Evolutionary conservation across 2,329 filamentous ascomycete genomes (phyloP).

Genomic region (Trichophyton schoenleinii): DNA sequence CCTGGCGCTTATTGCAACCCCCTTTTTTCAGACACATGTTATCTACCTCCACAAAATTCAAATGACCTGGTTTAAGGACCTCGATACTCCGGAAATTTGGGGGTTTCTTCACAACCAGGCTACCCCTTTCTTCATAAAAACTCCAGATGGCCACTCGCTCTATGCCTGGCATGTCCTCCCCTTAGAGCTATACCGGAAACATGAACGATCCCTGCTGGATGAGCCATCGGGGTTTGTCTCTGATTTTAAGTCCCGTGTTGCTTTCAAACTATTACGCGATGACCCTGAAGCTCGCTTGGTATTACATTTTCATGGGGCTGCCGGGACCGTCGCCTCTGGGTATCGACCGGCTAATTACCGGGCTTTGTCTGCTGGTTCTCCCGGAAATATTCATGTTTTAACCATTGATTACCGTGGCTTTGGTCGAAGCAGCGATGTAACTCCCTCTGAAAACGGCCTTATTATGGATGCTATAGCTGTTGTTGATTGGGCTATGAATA

Average conservation of each 20-base stretch:
- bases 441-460: constrained; percentile 44
- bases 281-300: constrained; percentile 36
- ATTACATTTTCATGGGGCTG: constrained; percentile 45
- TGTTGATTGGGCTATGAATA: constrained; percentile 42
- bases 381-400: constrained; percentile 44
- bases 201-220: constrained; percentile 29
- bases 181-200: constrained; percentile 33
- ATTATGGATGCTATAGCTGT: constrained; percentile 42
- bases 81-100: constrained; percentile 38
- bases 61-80: constrained; percentile 43
- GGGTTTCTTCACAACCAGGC: constrained; percentile 40
- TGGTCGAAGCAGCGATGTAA: constrained; percentile 39
- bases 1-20: background rate
- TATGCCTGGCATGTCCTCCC: constrained; percentile 42
- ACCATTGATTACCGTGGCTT: constrained; percentile 53
- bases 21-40: constrained; percentile 17
- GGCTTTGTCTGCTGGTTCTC: constrained; percentile 39
- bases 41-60: constrained; percentile 45
- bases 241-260: constrained; percentile 26
- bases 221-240: constrained; percentile 27
- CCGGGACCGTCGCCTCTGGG: constrained; percentile 44
- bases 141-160: constrained; percentile 30
- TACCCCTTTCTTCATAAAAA: constrained; percentile 37
- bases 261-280: constrained; percentile 35
- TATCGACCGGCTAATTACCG: constrained; percentile 46